Percentiles rank a stretch among this genome's conserved stretches.
Conservation (phyloP, 768 basidiomycete species). For the Pleurotus salmoneostramineus region DNA sequence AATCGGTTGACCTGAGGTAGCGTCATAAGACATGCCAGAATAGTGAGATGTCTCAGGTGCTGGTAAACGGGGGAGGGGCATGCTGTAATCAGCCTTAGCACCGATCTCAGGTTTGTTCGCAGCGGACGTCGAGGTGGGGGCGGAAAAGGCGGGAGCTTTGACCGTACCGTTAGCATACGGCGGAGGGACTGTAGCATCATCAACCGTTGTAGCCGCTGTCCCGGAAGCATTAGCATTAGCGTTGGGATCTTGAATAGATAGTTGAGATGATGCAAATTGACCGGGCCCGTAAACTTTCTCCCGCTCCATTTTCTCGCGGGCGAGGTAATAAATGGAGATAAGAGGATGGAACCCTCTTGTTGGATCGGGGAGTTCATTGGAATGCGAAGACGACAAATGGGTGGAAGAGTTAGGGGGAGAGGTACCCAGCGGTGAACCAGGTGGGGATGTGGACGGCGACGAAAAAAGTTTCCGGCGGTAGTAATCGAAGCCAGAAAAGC, state of each 20-base stretch:
- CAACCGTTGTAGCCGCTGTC: constrained; percentile 9
- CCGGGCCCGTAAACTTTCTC: constrained; percentile 93
- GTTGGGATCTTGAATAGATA: constrained; percentile 44
- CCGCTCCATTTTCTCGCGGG: constrained; percentile 92
- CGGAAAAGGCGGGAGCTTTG: constrained; percentile 10
- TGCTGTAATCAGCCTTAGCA: constrained; percentile 68
- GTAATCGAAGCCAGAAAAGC: constrained; percentile 96
- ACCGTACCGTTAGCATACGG: constrained; percentile 13
- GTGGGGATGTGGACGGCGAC: constrained; percentile 42
- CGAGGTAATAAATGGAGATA: constrained; percentile 94
- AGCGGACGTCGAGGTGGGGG: constrained; percentile 21
- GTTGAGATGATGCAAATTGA: constrained; percentile 89
- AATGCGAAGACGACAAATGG: constrained; percentile 37
- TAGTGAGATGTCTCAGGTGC: constrained; percentile 73
- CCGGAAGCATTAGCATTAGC: constrained; percentile 6
- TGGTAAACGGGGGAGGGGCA: constrained; percentile 78
- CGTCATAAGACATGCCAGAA: constrained; percentile 79
- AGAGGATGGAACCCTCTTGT: constrained; percentile 93
- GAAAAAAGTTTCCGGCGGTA: constrained; percentile 88
- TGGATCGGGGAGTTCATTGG: constrained; percentile 66
- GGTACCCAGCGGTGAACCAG: constrained; percentile 35
- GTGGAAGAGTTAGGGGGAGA: constrained; percentile 62
- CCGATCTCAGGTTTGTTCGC: constrained; percentile 14
- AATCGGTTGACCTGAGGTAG: constrained; percentile 31
- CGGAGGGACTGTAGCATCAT: constrained; percentile 9